Percentiles rank a stretch among this genome's conserved stretches.
These are phyloP conservation scores for Apiospora malaysiana DNA, from an alignment of 2,329 filamentous ascomycete genomes.

Conservation along the genomic window DNA sequence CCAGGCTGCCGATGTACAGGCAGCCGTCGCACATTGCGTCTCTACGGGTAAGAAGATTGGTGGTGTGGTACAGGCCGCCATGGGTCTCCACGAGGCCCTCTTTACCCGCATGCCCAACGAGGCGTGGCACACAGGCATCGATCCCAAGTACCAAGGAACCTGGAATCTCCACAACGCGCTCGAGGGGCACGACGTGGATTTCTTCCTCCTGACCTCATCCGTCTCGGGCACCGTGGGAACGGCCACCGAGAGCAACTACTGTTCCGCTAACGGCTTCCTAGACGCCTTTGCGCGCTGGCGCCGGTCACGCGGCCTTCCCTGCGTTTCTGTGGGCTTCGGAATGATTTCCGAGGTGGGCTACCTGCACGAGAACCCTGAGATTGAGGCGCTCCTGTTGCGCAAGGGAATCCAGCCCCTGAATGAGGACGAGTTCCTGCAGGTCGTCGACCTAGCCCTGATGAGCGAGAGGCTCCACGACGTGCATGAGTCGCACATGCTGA, in stretches of 20 bases:
- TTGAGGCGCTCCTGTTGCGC: slow-evolving; percentile 29
- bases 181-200: slow-evolving; percentile 25
- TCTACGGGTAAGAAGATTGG: no score
- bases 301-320: slow-evolving; percentile 10
- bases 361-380: slow-evolving; percentile 38
- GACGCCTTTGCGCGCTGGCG: slow-evolving; percentile 31
- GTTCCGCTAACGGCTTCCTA: slow-evolving; percentile 31
- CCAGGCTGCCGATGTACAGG: no score
- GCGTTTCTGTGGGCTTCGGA: slow-evolving; percentile 30
- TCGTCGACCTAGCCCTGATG: slow-evolving; percentile 33
- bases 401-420: slow-evolving; percentile 32
- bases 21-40: no score
- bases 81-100: slow-evolving; percentile 43
- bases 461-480: slow-evolving; percentile 31
- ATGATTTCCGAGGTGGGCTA: slow-evolving; percentile 38
- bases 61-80: slow-evolving; percentile 49
- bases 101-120: slow-evolving; percentile 45
- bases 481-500: slow-evolving; percentile 29
- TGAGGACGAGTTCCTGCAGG: slow-evolving; percentile 32
- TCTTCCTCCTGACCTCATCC: slow-evolving; percentile 35
- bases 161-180: slow-evolving; percentile 47
- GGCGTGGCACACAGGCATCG: slow-evolving; percentile 43
- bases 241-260: slow-evolving; percentile 33
- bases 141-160: slow-evolving; percentile 49
- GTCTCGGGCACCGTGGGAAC: slow-evolving; percentile 30